Base-by-base conservation (phyloP, 1,139 yeast genomes). In the Debaryomyces coudertii region DNA sequence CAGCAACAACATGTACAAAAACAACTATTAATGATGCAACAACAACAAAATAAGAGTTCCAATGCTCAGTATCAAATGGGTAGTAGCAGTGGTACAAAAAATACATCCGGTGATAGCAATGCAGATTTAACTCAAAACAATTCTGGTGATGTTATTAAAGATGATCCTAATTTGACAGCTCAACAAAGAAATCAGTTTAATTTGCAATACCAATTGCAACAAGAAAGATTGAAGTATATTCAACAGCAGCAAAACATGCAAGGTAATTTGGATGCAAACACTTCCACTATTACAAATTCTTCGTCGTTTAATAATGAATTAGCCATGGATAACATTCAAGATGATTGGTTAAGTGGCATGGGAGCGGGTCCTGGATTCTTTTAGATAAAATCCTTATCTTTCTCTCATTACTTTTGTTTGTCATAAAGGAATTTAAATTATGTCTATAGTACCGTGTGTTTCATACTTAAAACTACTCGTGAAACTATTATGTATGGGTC, bases 311-410 rank as follows among this genome's bases (percentile, higher is more conserved):
- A 34, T 35, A 23, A 31, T 41, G 29, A 45, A 24, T 25, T 34
- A 38, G 5, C 51, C 34, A 27, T 38, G 24, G 41, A 38, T 28
- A 22, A 14, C 22, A 20, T 35, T 14, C 47, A 20, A n/a, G 41
- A 38, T 15, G 73, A 69, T 50, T 69, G 75, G 75, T 60, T 69
- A 43, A 64, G 67, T 44, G 63, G 64, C 52, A 64, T 69, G 65
- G 75, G 73, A 1, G 58, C 71, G 2, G 73, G 73, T 0, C 72
- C 73, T 0, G 71, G 72, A 14, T 68, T 67, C 49, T 57, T 51
- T 18, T 59, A 42, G 43, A 11, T 28, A 28, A 14, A 27, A 14
- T 24, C 24, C 8, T 14, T 9, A 8, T 29, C 8, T 29, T 37
- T 42, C 20, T 5, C 28, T 27, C 33, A 9, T 28, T 22, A 16